Evolutionary conservation across 2,329 filamentous ascomycete genomes (phyloP), one percentile per base, ranked within the genome.

Genomic region (Zymoseptoria brevis): DNA sequence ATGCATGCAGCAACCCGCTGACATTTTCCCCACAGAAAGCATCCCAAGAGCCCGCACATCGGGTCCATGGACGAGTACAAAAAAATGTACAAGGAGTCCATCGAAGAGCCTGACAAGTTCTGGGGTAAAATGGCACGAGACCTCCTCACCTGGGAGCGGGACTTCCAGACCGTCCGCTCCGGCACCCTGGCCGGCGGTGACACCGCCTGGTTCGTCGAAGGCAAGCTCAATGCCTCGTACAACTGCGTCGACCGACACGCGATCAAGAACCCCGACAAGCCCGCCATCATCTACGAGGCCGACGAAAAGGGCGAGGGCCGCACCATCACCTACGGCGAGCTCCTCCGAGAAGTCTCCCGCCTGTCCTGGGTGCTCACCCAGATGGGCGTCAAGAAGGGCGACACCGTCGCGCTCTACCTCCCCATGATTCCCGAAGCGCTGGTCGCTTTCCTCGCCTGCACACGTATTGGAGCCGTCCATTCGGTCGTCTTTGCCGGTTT

Each of bases 371-470:
- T 89, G 22, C 83, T 99, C 68, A 96, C 92, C 81, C 84, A 93
- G 79, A 94, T 96, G 85, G 94, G 94, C 64, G 93, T 99, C 61
- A 86, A 88, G 80, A 97, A 96, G 81, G 94, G 94, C 58, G 94
- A 99, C 77, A 96, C 92, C 4, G 92, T 99, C 59, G 94, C 91
- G 64, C 89, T 99, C 66, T 99, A 99, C 80, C 79, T 99, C 65
- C 94, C 94, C 74, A 99, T 99, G 94, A 96, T 99, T 75, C 94
- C 94, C 58, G 93, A 99, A 77, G 94, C 94, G 6, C 71, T 99
- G 60, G 81, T 99, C 70, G 88, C 94, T 57, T 89, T 99, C 75
- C 81, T 99, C 58, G 94, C 94, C 62, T 95, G 92, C 75, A 80
- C 87, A 45, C 90, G 94, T 72, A 96, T 99, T 68, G 94, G 94